Evolutionary conservation across 2,329 filamentous ascomycete genomes (phyloP), one percentile per base, ranked within the genome.

Genomic region (Plectosphaerella cucumerina): DNA sequence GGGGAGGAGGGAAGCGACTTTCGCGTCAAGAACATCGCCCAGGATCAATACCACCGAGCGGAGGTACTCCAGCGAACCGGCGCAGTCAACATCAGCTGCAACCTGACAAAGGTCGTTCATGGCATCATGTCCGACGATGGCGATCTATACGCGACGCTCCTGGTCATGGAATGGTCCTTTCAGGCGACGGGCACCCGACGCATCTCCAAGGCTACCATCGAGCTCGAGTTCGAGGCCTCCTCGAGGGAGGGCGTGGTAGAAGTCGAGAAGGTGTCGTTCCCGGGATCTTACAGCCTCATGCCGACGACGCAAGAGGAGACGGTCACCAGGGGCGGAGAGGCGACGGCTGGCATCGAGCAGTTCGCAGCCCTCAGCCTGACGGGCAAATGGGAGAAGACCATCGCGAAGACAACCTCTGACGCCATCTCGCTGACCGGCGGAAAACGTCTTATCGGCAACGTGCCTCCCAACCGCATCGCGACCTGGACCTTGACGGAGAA

Each of bases 401-500:
- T 61, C 47, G 50, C 46, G 4, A 50, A 50, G 12, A 53, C 59
- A 35, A 56, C 46, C 9, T 48, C 52, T 21, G 53, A 59, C 48
- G 52, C 51, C 14, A 54, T 56, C 1, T 46, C 50, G 10, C 35
- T 37, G 35, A 37, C 10, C 35, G 35, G 35, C 35, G 14, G 35
- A 2, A 10, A 15, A 6, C 35, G 17, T n/a, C 50, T 62, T n/a
- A 50, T 51, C n/a, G 59, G 60, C 15, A 56, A 56, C 6, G 59
- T 53, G 21, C 35, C 35, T 5, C 35, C 35, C 35, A 54, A 59
- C 26, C 50, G 59, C n/a, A 44, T 52, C 2, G 62, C 53, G 6
- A 58, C 57, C 2, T 64, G 61, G 61, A 59, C 58, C 2, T 54
- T 64, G 5, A 50, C 56, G 11, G 62, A 64, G 53, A 64, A 64